Base-by-base conservation (phyloP, 73 alveolate genomes). In the Vitrella brassicaformis region DNA sequence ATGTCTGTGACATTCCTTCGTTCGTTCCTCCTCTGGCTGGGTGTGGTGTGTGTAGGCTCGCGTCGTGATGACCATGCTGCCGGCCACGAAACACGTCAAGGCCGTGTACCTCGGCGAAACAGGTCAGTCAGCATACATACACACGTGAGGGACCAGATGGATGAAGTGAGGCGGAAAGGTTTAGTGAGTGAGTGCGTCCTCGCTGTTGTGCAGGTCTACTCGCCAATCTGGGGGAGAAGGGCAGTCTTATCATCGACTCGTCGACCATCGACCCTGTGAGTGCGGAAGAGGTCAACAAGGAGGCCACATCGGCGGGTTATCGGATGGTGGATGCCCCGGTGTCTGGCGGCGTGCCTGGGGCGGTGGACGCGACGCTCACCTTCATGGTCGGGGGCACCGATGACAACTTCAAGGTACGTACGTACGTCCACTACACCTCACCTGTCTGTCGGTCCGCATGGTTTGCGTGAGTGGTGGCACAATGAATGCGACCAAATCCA, bases 311-410 rank as follows among this genome's bases (percentile, higher is more conserved):
- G 78, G 46, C 71, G 30, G 88, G 80, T 30, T 47, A 84, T 31
- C 4, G 22, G 56, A 39, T 39, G 32, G 75, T 80, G 22, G 97
- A 90, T 75, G 89, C 94, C 26, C 97, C 97, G 18, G 93, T 90
- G 72, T 86, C 94, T 27, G 97, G 97, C 10, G 97, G 97, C 26
- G 85, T 79, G 28, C 80, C 87, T 27, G 94, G 92, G 47, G 97
- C 97, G 19, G 65, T 81, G 47, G 72, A 66, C 27, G 97, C 91
- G 30, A 82, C 94, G 26, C 78, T 90, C 4, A 89, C 97, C 25
- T 89, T 90, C 65, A 90, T 90, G 97, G 93, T 89, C 32, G 97
- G 97, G 70, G 87, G 89, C 25, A 89, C 88, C 25, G 71, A 88
- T 31, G 90, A 81, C 67, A 28, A 88, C 68, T 89, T 79, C 70